Evolutionary conservation across 441 rosid genomes (phyloP), one percentile per base, ranked within the genome.

Genomic region (Corymbia calophylla): DNA sequence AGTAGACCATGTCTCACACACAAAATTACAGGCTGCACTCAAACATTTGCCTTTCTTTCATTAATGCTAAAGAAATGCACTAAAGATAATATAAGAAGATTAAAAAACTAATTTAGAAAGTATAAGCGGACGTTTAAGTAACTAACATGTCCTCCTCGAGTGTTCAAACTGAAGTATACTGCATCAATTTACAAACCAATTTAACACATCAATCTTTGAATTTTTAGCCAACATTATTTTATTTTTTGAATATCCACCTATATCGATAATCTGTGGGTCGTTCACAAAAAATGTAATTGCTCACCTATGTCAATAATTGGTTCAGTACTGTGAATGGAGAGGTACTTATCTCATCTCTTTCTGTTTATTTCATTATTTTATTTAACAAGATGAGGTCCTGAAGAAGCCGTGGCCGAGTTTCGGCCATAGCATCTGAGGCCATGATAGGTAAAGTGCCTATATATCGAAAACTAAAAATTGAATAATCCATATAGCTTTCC

Each of bases 281-380:
- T 39, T 39, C 44, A 39, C 44, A 39, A 39, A 39, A 39, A 39
- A 39, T 39, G 44, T 39, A 39, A 39, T 39, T 39, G 44, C 44
- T 39, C 44, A 39, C 44, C 44, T 39, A 39, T 39, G 44, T 39
- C 44, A 39, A 39, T 39, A 39, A 5, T 39, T 39, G 44, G 44
- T 39, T 39, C 44, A 39, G 44, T 39, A 6, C 5, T 39, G 44
- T 39, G 44, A 39, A 39, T 39, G 44, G 44, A 39, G 44, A 4
- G 44, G 44, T 39, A 60, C 66, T 25, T 60, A 60, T 60, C 31
- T 60, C 66, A 60, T 60, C 66, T 60, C 66, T 58, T 56, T 58
- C 66, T 27, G 31, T 60, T 1, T 58, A 1, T 11, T 27, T 58
- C 0, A 15, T 0, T 58, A 25, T 0, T 58, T 58, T 1, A 23